phyloP scores from a whole-genome alignment of 2,329 filamentous ascomycete species.

The Lasiodiplodia sp. region DNA sequence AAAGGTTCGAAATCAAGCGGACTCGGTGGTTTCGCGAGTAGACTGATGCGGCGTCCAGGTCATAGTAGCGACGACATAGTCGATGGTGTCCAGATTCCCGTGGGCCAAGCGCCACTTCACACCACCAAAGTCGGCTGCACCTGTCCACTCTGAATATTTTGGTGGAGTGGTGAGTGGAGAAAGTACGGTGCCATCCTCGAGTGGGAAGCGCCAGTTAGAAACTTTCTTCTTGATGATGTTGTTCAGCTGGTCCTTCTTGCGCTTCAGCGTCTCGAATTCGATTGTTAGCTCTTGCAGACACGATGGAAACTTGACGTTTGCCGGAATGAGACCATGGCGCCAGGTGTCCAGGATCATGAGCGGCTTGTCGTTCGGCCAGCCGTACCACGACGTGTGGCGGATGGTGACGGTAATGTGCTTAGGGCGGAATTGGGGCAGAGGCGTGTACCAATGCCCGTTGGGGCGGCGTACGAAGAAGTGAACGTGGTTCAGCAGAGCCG shows the following conservation, averaged over 20 bases:
- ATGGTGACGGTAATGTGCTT: constrained; percentile 54
- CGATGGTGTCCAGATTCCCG: constrained; percentile 5
- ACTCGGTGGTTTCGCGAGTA: not conserved
- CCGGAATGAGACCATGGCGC: constrained; percentile 32
- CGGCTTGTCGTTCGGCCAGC: constrained; percentile 99
- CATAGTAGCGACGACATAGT: constrained; percentile 10
- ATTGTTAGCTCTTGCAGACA: constrained; percentile 31
- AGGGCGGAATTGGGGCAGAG: constrained; percentile 42
- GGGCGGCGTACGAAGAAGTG: constrained; percentile 25
- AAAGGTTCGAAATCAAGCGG: not conserved
- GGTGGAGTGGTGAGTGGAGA: not conserved
- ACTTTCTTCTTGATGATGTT: constrained; percentile 30
- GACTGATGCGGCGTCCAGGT: constrained; percentile 4
- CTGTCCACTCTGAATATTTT: constrained; percentile 14
- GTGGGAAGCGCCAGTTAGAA: not conserved
- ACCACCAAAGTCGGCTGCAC: constrained; percentile 16
- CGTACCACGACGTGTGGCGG: constrained; percentile 60
- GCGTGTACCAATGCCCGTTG: constrained; percentile 16
- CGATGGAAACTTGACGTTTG: constrained; percentile 28
- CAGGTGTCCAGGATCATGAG: constrained; percentile 92
- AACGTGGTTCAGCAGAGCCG: constrained; percentile 17
- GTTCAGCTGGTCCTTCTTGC: constrained; percentile 34
- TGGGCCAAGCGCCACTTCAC: constrained; percentile 22
- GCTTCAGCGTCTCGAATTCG: constrained; percentile 35
- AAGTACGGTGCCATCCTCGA: not conserved